A percentile compares a stretch with the other conserved stretches of the same genome.
These are phyloP conservation scores for Psilocybe azurescens DNA, from an alignment of 768 basidiomycete genomes.

Conservation along the genomic window DNA sequence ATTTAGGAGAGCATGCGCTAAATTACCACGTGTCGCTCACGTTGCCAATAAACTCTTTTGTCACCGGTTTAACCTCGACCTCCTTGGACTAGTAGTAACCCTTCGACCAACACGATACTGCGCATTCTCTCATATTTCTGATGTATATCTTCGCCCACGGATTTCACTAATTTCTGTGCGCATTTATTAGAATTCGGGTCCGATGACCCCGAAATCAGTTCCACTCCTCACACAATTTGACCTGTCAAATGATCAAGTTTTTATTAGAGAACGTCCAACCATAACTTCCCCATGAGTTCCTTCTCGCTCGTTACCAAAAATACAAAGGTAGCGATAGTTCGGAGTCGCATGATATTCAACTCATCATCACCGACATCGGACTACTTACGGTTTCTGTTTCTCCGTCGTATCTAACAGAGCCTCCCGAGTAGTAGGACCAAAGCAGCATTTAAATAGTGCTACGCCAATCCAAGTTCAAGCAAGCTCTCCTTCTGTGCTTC, in stretches of 20 bases:
- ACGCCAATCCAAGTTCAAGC: neutral
- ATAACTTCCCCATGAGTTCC: neutral
- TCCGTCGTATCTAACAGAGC: neutral
- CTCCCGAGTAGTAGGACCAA: neutral
- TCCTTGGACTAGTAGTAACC: neutral
- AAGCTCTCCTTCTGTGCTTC: neutral
- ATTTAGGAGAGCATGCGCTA: conserved; percentile 5
- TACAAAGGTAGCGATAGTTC: neutral
- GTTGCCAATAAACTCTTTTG: neutral
- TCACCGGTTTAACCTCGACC: neutral
- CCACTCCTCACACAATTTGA: neutral
- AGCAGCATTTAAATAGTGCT: neutral
- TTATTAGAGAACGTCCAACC: neutral
- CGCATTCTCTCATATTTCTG: neutral
- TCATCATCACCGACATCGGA: neutral
- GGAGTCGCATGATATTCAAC: neutral
- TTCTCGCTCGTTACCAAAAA: conserved; percentile 2
- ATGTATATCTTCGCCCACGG: neutral
- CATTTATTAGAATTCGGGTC: neutral
- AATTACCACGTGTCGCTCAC: conserved; percentile 12
- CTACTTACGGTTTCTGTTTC: neutral
- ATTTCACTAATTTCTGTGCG: neutral
- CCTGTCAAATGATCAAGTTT: neutral
- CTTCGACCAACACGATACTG: no score
- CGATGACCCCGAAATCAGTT: neutral